Conservation (phyloP, 2,329 filamentous ascomycete genomes). For the Verticillium albo-atrum region DNA sequence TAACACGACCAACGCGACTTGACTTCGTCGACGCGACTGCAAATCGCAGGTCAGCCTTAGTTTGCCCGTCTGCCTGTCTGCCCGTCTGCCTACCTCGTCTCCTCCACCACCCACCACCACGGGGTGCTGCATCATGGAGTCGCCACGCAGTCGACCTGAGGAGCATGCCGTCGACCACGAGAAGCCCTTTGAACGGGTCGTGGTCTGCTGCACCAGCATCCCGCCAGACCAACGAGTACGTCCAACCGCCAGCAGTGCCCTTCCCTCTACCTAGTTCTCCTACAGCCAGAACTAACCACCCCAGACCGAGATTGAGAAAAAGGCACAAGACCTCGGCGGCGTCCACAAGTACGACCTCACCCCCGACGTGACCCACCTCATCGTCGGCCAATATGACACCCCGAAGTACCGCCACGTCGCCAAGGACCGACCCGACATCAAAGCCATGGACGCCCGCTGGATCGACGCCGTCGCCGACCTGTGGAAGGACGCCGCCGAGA, state of each 20-base stretch:
- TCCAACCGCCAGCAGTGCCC: not conserved
- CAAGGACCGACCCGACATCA: slow-evolving; percentile 79
- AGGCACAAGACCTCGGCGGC: slow-evolving; percentile 78
- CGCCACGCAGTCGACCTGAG: not conserved
- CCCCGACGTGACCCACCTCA: slow-evolving; percentile 90
- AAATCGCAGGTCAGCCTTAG: not conserved
- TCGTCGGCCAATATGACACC: slow-evolving; percentile 85
- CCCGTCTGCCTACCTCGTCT: not conserved
- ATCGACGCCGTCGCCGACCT: slow-evolving; percentile 71
- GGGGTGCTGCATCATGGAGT: not conserved
- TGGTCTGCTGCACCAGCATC: slow-evolving; percentile 86
- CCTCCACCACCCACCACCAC: not conserved
- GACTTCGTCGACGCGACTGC: not conserved
- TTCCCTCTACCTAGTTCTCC: not conserved
- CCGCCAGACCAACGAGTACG: not conserved
- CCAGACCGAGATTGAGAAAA: slow-evolving; percentile 53
- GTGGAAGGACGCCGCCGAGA: slow-evolving; percentile 76
- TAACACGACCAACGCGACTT: not conserved
- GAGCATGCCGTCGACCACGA: slow-evolving; percentile 45
- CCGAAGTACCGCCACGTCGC: slow-evolving; percentile 96
- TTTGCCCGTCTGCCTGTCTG: not conserved
- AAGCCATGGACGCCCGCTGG: slow-evolving; percentile 78
- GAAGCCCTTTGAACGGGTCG: slow-evolving; percentile 63
- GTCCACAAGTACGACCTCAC: slow-evolving; percentile 86
- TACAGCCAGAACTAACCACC: not conserved